Base-by-base conservation (phyloP, 2,329 filamentous ascomycete genomes). In the Colletotrichum coccodes region DNA sequence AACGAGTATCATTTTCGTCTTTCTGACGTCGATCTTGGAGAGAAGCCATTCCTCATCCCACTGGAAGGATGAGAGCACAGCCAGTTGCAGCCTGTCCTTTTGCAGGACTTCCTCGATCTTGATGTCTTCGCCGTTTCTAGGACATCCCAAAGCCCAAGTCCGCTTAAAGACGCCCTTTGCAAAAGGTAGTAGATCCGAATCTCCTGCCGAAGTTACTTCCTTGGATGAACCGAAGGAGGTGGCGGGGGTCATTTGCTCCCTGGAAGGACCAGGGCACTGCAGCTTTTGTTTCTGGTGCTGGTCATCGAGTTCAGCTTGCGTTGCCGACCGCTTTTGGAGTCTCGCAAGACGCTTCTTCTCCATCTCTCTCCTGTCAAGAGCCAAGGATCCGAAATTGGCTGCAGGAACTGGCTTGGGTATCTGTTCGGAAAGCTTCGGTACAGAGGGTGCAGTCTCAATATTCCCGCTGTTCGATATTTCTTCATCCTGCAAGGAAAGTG, bases 101-200 rank as follows among this genome's bases (percentile, higher is more conserved):
- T 97, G 92, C 1, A 98, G 80, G 0, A 98, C 88, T 77, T 98
- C 94, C 74, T 97, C 94, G 46, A 98, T 90, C 69, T 90, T 96
- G 76, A 98, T 94, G 71, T 97, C 94, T 70, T 94, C 87, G 5
- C 83, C 83, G 0, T 78, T 83, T 40, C 92, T 85, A 2, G 86
- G 82, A 71, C 87, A 89, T 3, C 91, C 90, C 40, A 83, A 83
- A 0, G 89, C 90, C 89, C 92, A 95, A 0, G 96, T 98, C 75
- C 92, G 94, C 79, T 94, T 96, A 53, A 98, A 89, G 0, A 85
- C 82, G 1, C 95, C 95, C 46, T 80, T 78, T 3, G 83, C 81
- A 71, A 82, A 89, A 1, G 80, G 82, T 8, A 86, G 74, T 32
- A 58, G 34, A 57, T 46, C 26, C 5, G 12, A 6, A n/a, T 57